Evolutionary conservation across 768 basidiomycete genomes (phyloP), one percentile per base, ranked within the genome.

Genomic region (Sarcodon sp.): DNA sequence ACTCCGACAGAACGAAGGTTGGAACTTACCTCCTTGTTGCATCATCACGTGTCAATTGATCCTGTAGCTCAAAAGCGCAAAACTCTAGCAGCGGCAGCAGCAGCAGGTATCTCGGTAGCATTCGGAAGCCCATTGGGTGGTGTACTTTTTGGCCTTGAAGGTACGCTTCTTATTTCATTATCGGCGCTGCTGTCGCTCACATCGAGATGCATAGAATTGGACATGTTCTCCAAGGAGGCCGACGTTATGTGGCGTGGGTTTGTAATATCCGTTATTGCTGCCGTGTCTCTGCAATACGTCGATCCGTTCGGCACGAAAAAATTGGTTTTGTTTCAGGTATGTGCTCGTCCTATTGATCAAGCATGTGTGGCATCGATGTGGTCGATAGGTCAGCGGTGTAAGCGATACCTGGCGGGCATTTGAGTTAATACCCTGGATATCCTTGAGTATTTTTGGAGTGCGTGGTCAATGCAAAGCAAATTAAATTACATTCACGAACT

Each of bases 201-300:
- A 38, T 41, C 16, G 32, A 34, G 38, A 43, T 27, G 21, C 21
- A n/a, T 49, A 77, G 80, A 84, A 58, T 64, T 84, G 13, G 80
- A 82, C 53, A 74, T 77, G 1, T 81, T 82, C 57, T 73, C 79
- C 11, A 78, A 75, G 54, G 80, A 82, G 51, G 79, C 80, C 3
- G 85, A 88, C 53, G 83, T 85, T 31, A 78, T 85, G 72, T 85
- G 83, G 83, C 71, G 79, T 48, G 87, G 82, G n/a, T 94, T 94
- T 59, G 88, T 88, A 47, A 88, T 87, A 12, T 89, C 87, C 6
- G 86, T 83, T 45, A 75, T 91, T 46, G 90, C 90, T 0, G 87
- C 88, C 1, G 78, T 88, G n/a, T 73, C 84, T 0, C 63, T 94
- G 46, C 85, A 89, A 60, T 80, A 82, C 61, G 72, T 91, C 43